Evolutionary conservation across 352 stramenopile species (phyloP).

Genomic region (Plasmopara viticola): DNA sequence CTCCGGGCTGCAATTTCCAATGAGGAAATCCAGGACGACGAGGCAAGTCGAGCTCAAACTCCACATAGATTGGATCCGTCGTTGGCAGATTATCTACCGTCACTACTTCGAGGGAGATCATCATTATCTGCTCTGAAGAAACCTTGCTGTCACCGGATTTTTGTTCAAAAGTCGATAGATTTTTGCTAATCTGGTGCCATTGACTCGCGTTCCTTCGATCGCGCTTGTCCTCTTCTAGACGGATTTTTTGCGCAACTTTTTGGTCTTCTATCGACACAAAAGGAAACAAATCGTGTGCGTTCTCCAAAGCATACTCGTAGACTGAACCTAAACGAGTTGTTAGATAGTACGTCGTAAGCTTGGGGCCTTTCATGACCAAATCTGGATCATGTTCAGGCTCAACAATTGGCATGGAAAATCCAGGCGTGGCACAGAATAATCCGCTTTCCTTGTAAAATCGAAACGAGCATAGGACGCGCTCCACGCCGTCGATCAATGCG

Average conservation of each 20-base stretch:
- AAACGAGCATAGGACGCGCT: constrained; percentile 42
- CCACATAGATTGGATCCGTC: constrained; percentile 20
- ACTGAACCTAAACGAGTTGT: constrained; percentile 21
- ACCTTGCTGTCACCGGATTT: not conserved
- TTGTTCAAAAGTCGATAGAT: constrained; percentile 1
- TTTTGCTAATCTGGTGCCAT: constrained; percentile 24
- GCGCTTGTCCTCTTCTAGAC: constrained; percentile 35
- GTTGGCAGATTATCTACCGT: constrained; percentile 22
- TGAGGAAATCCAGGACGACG: constrained; percentile 3
- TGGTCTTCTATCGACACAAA: constrained; percentile 32
- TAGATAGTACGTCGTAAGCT: constrained; percentile 45
- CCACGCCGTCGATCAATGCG: constrained; percentile 28
- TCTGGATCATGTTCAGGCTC: constrained; percentile 33
- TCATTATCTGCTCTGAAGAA: constrained; percentile 6
- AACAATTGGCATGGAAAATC: constrained; percentile 40
- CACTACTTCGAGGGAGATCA: constrained; percentile 25
- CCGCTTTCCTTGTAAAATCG: constrained; percentile 44
- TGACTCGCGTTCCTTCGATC: constrained; percentile 21
- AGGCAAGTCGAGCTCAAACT: constrained; percentile 23
- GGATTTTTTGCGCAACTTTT: constrained; percentile 35
- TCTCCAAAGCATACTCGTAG: constrained; percentile 61
- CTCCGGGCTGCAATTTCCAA: constrained; percentile 16
- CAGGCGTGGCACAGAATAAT: constrained; percentile 46
- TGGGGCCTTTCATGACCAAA: constrained; percentile 24
- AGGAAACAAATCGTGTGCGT: constrained; percentile 45